Evolutionary conservation across 257 asterid genomes (phyloP).

Genomic region (Nicotiana noctiflora): DNA sequence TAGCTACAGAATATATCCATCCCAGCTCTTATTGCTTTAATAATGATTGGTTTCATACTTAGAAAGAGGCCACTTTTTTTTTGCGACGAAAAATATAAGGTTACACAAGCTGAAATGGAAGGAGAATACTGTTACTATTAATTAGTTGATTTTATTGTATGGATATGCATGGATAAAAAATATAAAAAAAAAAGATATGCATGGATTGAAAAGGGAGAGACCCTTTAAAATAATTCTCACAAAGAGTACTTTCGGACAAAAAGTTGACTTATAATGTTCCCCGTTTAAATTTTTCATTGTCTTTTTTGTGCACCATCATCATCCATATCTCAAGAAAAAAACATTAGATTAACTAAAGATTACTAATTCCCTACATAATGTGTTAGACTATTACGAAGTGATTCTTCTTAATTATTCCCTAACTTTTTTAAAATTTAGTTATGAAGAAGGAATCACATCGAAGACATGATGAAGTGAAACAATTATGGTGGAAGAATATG

Average conservation of each 20-base stretch:
- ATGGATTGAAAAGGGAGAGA: not conserved
- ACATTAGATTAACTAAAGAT: not conserved
- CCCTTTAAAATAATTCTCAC: not conserved
- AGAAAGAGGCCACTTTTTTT: too few species aligned
- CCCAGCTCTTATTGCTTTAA: too few species aligned
- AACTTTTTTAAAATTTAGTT: too few species aligned
- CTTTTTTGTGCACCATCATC: not conserved
- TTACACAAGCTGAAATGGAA: too few species aligned
- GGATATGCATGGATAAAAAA: not conserved
- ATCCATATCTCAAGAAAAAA: not conserved
- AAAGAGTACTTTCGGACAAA: not conserved
- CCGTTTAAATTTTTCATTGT: not conserved
- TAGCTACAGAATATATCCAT: too few species aligned
- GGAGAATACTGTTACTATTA: too few species aligned
- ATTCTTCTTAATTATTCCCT: not conserved
- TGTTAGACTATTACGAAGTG: not conserved
- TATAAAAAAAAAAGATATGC: too few species aligned
- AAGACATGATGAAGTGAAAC: too few species aligned
- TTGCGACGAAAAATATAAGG: too few species aligned
- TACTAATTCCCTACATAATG: not conserved
- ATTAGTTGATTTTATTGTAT: not conserved
- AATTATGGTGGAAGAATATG: too few species aligned
- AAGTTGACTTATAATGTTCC: not conserved
- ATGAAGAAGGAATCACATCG: not conserved
- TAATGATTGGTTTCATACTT: too few species aligned